These are phyloP conservation scores for Lecanosticta acicola DNA, from an alignment of 2,329 filamentous ascomycete genomes.

Conservation along the genomic window DNA sequence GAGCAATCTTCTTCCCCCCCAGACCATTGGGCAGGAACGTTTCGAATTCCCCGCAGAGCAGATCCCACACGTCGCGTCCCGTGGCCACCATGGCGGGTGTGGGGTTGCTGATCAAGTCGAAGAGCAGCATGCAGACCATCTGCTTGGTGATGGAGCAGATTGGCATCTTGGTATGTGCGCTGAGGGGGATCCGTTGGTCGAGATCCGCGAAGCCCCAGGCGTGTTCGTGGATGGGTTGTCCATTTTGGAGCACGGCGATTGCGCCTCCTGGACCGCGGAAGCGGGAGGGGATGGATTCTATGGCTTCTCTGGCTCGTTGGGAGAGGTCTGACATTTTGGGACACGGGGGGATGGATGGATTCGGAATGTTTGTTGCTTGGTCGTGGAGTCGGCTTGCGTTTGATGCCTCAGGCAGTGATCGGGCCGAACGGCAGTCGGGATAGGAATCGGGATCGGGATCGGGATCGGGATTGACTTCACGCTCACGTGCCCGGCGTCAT, in stretches of 20 bases:
- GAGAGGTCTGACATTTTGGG: neutral
- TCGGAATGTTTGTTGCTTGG: too few species aligned
- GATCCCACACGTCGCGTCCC: conserved; percentile 11
- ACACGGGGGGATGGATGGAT: too few species aligned
- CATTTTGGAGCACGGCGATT: conserved; percentile 40
- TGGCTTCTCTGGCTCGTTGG: neutral
- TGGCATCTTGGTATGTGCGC: conserved; percentile 35
- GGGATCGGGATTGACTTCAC: neutral
- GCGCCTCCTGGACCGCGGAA: conserved; percentile 40
- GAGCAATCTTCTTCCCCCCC: conserved; percentile 27
- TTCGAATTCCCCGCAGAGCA: conserved; percentile 25
- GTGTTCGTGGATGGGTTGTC: conserved; percentile 36
- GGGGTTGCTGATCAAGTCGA: conserved; percentile 32
- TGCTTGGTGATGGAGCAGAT: conserved; percentile 48
- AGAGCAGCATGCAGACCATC: conserved; percentile 37
- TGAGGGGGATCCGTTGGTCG: conserved; percentile 35
- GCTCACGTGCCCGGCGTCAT: neutral
- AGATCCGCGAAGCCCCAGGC: conserved; percentile 44
- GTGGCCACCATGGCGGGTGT: conserved; percentile 24
- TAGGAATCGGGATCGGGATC: too few species aligned
- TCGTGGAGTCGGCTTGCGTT: too few species aligned
- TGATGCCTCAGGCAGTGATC: neutral
- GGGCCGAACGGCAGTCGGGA: too few species aligned
- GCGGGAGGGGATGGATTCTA: neutral
- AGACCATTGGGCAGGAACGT: conserved; percentile 30